Evolutionary conservation across 208 protist species (phyloP).

Genomic region (Porcisia deanei): DNA sequence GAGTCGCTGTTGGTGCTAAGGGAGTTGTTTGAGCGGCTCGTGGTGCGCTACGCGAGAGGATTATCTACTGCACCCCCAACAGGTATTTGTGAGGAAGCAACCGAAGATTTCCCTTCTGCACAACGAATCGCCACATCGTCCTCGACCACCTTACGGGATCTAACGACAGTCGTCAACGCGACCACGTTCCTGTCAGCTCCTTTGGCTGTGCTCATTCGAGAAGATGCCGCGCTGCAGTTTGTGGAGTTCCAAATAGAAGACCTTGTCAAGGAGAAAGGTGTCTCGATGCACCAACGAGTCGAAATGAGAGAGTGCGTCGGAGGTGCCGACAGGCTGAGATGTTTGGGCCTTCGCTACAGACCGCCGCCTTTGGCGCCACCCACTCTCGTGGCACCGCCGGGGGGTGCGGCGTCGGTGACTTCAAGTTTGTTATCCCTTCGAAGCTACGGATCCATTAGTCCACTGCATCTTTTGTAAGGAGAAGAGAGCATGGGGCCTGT

Average conservation of each 20-base stretch:
- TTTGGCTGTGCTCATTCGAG: not conserved
- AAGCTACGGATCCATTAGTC: constrained; percentile 28
- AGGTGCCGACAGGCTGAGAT: constrained; percentile 13
- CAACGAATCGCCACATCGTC: not conserved
- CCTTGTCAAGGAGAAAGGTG: constrained; percentile 24
- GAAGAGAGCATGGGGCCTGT: not conserved
- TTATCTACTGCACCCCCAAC: not conserved
- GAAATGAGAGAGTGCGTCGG: constrained; percentile 17
- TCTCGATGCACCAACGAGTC: constrained; percentile 15
- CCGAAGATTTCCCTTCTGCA: not conserved
- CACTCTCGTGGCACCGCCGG: not conserved
- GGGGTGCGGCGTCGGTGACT: not conserved
- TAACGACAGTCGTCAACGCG: not conserved
- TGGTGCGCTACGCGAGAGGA: not conserved
- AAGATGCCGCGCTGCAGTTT: constrained; percentile 16
- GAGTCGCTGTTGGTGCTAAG: constrained; percentile 48
- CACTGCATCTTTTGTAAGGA: constrained; percentile 2
- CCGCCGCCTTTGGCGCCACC: not conserved
- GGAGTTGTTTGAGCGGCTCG: constrained; percentile 50
- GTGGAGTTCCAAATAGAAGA: constrained; percentile 28
- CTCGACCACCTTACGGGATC: not conserved
- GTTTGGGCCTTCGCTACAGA: constrained; percentile 19
- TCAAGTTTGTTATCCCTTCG: constrained; percentile 2
- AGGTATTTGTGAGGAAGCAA: not conserved
- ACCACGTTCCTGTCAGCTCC: not conserved